Evolutionary conservation across 2,329 filamentous ascomycete genomes (phyloP), one percentile per base, ranked within the genome.

Genomic region (Neopestalotiopsis sp.): DNA sequence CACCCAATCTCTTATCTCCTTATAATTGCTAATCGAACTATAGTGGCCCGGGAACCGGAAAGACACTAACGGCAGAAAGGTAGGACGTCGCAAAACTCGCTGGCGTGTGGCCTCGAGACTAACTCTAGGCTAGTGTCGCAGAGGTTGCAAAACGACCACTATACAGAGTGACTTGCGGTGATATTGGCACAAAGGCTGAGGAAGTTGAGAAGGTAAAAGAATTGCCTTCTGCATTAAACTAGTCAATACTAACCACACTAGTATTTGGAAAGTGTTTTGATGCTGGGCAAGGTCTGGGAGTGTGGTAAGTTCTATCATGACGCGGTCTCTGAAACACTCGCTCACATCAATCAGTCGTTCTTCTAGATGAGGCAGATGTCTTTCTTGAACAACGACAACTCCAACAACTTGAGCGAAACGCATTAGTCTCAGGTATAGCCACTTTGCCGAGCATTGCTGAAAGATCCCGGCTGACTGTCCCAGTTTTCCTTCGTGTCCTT

Each of bases 341-440:
- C 20, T 28, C 7, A 59, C n/a, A 4, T 59, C 12, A 10, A 38
- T 4, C 20, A 59, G 57, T 81, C 1, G 69, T 82, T 6, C 72
- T 82, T 1, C 74, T 82, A 10, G 81, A 83, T 68, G 81, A 82
- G 68, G 80, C 80, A 2, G 81, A 82, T 67, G 77, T 82, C 0
- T 82, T 81, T 68, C 73, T 82, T 14, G 75, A 79, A 62, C 72
- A 77, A 32, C 71, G 81, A 32, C 75, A 75, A 1, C 69, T 76
- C 12, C 71, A 74, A 2, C 77, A 82, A 45, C 73, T 82, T 17
- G 73, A 75, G 67, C 73, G 81, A 3, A 83, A 82, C 65, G 75
- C 73, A 14, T 72, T 82, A 5, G 80, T 82, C 0, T 81, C 79
- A 30, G 57, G 57, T 59, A 59, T 0, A 9, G 3, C 2, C 1